Base-by-base conservation (phyloP, 78 protist species). In the Andalucia godoyi region DNA sequence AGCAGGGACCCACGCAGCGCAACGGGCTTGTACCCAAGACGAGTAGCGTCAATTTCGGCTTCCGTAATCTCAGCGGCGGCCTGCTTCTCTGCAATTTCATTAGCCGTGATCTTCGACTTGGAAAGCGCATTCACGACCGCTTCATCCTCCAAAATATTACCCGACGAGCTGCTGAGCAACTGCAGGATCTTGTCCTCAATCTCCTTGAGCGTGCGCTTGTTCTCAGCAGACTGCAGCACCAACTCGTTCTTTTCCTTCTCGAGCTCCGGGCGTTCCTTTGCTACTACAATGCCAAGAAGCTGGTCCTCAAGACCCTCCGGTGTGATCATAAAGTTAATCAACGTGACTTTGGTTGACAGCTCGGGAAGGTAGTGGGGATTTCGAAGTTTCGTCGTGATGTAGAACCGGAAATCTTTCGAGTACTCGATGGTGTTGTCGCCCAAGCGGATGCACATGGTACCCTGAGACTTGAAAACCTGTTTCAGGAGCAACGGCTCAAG, bases 401-500 rank as follows among this genome's bases (percentile, higher is more conserved):
- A 57, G 27, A 42, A 3, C 21, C 67, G 49, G 70, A 84, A 83
- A 3, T 65, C 72, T 13, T 38, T 2, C 66, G 45, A 18, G 71
- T 79, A 84, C 70, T 70, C 81, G 21, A 89, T 43, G 8, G 71
- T 55, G 6, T 70, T 40, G 64, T 84, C 95, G 43, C 86, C 88
- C 17, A 89, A 67, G 23, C 70, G 57, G 36, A 88, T 72, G 55
- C 67, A 53, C 39, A n/a, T 10, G 25, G 23, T 40, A 2, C 80
- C 73, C 41, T 76, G 85, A 51, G 57, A 30, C 54, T 59, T 66
- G 61, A 76, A 55, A 1, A 66, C 41, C 57, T 57, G 77, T 65
- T 64, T 70, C 29, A 74, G 57, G 17, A 88, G 69, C 17, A 88
- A 9, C 1, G 83, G 74, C 67, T 88, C 89, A 23, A 88, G 82